Conservation (phyloP, 768 basidiomycete species). For the Mycena venus region DNA sequence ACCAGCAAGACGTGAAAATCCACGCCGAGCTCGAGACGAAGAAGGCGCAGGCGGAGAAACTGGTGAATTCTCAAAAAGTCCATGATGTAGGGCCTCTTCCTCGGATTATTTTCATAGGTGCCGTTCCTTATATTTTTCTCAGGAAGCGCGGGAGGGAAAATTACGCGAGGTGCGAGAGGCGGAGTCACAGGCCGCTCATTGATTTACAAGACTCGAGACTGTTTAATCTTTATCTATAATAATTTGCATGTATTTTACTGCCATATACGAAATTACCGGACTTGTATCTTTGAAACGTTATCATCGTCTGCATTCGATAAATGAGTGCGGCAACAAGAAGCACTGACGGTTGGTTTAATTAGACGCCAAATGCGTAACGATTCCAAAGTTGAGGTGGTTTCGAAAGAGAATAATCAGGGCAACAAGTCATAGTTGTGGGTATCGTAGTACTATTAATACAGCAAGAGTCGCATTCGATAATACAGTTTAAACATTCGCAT, state of each 20-base stretch:
- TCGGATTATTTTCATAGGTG: background rate
- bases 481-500: background rate
- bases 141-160: conserved; percentile 32
- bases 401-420: background rate
- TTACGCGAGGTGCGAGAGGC: conserved; percentile 28
- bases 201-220: background rate
- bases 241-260: no score
- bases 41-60: conserved; percentile 35
- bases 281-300: background rate
- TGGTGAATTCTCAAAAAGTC: conserved; percentile 24
- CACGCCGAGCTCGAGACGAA: conserved; percentile 35
- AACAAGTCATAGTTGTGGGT: background rate
- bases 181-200: background rate
- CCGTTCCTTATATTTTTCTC: background rate
- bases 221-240: no score
- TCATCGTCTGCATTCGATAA: no score
- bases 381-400: no score
- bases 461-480: background rate
- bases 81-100: conserved; percentile 31
- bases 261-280: background rate
- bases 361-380: no score
- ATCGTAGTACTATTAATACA: background rate
- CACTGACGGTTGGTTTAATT: no score
- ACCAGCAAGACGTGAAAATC: conserved; percentile 36
- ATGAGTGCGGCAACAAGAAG: no score